Percentiles rank a stretch among this genome's conserved stretches.
These are phyloP conservation scores for Galeopsis tetrahit DNA, from an alignment of 257 asterid genomes.

Conservation along the genomic window DNA sequence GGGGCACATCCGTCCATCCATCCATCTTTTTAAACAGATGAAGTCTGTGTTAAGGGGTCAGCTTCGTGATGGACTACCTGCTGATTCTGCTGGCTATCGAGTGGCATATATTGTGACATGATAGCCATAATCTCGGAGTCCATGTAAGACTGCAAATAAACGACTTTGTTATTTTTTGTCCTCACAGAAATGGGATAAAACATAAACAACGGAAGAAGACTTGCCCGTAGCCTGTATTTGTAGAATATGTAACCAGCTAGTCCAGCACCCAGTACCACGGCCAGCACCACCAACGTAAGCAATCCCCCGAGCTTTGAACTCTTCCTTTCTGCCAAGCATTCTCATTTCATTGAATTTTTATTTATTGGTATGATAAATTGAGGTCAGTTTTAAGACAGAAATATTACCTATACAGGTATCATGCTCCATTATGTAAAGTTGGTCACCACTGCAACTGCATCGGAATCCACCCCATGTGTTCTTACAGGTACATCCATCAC, in stretches of 20 bases:
- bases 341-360: not conserved
- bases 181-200: not conserved
- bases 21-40: slow-evolving; percentile 48
- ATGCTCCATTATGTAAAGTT: slow-evolving; percentile 76
- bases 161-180: not conserved
- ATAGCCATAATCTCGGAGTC: slow-evolving; percentile 98
- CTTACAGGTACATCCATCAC: slow-evolving; percentile 85
- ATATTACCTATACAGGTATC: slow-evolving; percentile 79
- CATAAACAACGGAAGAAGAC: not conserved
- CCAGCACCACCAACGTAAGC: slow-evolving; percentile 57
- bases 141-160: slow-evolving; percentile 78
- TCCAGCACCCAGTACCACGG: slow-evolving; percentile 54
- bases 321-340: slow-evolving; percentile 61
- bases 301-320: slow-evolving; percentile 58
- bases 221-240: slow-evolving; percentile 89
- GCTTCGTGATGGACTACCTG: slow-evolving; percentile 68
- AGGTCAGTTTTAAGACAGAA: not conserved
- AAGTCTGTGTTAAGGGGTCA: slow-evolving; percentile 54
- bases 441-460: slow-evolving; percentile 68
- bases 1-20: slow-evolving; percentile 7
- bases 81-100: slow-evolving; percentile 72
- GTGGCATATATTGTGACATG: slow-evolving; percentile 98
- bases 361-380: not conserved
- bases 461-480: slow-evolving; percentile 87
- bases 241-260: slow-evolving; percentile 81